Evolutionary conservation across 441 rosid genomes (phyloP), one percentile per base, ranked within the genome.

Genomic region (Gossypium armourianum): DNA sequence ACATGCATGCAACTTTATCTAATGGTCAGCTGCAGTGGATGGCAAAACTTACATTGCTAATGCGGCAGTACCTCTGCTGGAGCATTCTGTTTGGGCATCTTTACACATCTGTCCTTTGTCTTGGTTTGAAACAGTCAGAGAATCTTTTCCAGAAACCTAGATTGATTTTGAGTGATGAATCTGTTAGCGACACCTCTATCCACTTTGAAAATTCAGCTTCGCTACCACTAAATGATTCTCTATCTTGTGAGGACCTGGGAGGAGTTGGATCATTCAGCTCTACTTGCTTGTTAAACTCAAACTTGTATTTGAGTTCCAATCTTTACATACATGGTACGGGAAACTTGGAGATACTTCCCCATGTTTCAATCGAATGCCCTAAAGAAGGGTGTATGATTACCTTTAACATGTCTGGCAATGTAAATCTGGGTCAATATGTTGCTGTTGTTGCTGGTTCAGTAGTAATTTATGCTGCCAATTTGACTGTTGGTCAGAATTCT

Each of bases 181-280:
- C 79, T 68, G 62, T 75, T 57, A 78, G 63, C 61, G 75, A 54
- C 50, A 29, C 73, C 53, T 74, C 74, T 66, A 15, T 6, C 54
- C 28, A 49, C 20, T 62, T 23, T n/a, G 60, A 75, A 71, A 74
- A 80, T 71, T 62, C 79, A 56, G 63, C 72, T 45, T 56, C 69
- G 0, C 59, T 57, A 15, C 74, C 76, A 40, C 24, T 23, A 23
- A 79, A 74, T 59, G 62, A 26, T 75, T 70, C 81, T 29, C 77
- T 86, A 62, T 79, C 90, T 53, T 93, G 98, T 69, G 90, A 82
- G 68, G 94, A 88, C 75, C 77, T 94, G 36, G 88, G 77, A 71
- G 99, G 99, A 60, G 96, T 92, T 73, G 99, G 99, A 76, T 89
- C 91, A 4, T 82, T 94, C 72, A 79, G 90, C 80, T 86, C 96